Conservation (phyloP, 31 red algal genomes). For the Asparagopsis taxiformis region DNA sequence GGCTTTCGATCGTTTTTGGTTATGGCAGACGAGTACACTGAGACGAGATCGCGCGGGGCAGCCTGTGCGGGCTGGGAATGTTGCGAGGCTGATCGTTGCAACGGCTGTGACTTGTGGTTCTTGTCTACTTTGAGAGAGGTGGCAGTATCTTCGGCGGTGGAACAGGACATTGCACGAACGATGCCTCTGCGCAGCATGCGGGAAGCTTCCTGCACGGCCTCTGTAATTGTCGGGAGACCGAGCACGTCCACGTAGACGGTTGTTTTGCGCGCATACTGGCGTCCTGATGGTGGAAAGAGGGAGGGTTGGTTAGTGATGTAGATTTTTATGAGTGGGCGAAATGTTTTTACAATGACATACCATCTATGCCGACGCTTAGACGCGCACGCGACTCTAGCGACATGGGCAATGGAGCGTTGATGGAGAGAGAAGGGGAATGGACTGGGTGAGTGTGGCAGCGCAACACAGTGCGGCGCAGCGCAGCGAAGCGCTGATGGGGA, state of each 20-base stretch:
- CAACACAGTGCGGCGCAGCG: no score
- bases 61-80: neutral
- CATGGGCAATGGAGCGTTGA: no score
- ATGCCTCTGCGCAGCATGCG: slow-evolving; percentile 35
- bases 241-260: slow-evolving; percentile 47
- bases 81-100: no score
- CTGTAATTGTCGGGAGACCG: slow-evolving; percentile 33
- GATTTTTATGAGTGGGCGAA: neutral
- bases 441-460: no score
- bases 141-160: neutral
- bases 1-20: slow-evolving; percentile 30
- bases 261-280: slow-evolving; percentile 20
- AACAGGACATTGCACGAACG: slow-evolving; percentile 32
- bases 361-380: slow-evolving; percentile 15
- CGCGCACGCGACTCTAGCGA: neutral
- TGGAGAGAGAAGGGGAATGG: no score
- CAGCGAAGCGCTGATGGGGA: no score
- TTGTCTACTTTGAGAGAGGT: neutral
- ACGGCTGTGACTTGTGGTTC: neutral
- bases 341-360: no score
- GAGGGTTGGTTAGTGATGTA: neutral
- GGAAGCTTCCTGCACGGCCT: slow-evolving; percentile 41
- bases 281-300: neutral
- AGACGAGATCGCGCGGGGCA: slow-evolving; percentile 28
- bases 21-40: slow-evolving; percentile 45